These are phyloP conservation scores for Sugiyamaella novakii DNA, from an alignment of 1,139 yeast species.

Conservation along the genomic window DNA sequence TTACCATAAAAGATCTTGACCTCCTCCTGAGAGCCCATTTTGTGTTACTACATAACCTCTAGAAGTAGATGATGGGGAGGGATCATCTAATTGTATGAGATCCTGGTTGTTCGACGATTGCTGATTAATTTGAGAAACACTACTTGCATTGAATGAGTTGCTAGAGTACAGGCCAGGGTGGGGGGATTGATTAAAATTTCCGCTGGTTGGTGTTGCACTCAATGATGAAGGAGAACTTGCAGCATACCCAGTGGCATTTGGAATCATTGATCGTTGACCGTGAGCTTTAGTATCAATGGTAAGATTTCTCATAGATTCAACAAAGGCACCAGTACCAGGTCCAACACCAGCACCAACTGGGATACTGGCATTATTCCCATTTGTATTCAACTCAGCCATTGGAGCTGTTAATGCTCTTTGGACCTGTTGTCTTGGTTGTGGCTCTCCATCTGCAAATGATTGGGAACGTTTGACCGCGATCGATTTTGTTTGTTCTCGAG, in stretches of 20 bases:
- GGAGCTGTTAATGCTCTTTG: constrained; percentile 14
- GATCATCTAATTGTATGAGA: constrained; percentile 29
- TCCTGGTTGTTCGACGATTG: constrained; percentile 14
- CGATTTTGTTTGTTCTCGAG: constrained; percentile 32
- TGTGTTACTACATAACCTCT: constrained; percentile 28
- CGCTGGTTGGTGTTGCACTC: constrained; percentile 11
- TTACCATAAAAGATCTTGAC: constrained; percentile 32
- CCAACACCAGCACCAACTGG: constrained; percentile 14
- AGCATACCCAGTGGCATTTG: constrained; percentile 5
- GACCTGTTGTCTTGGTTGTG: constrained; percentile 8
- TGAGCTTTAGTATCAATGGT: constrained; percentile 8
- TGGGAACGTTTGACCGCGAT: constrained; percentile 9
- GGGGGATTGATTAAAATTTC: constrained; percentile 11
- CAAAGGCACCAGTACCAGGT: constrained; percentile 7
- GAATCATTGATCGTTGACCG: not conserved
- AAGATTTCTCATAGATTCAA: constrained; percentile 10
- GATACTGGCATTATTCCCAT: not conserved
- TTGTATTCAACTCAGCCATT: not conserved
- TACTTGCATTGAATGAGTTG: constrained; percentile 6
- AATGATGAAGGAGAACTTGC: constrained; percentile 9
- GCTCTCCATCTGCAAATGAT: constrained; percentile 11
- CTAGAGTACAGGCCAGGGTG: constrained; percentile 8
- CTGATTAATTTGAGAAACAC: constrained; percentile 7
- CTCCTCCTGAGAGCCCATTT: constrained; percentile 30
- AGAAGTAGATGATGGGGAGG: constrained; percentile 13